Conservation (phyloP, 108 stramenopile species). For the Cyclostephanos invisitatus region DNA sequence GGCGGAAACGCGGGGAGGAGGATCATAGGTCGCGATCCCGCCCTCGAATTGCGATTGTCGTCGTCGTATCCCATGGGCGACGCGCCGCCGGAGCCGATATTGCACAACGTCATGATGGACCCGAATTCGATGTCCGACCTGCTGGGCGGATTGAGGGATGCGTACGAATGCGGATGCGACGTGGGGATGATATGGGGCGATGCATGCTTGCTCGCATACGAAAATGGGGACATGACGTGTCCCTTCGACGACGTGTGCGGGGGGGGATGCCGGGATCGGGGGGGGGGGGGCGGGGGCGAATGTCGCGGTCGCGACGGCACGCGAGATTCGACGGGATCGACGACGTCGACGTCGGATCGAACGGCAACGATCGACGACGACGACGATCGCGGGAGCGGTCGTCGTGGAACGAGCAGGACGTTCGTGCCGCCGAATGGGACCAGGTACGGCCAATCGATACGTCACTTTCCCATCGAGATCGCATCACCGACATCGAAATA, state of each 20-base stretch:
- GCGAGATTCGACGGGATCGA: slow-evolving; percentile 3
- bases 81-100: slow-evolving; percentile 32
- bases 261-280: not conserved
- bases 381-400: too few species aligned
- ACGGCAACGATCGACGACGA: too few species aligned
- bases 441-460: slow-evolving; percentile 48
- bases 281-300: not conserved
- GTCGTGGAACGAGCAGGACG: too few species aligned
- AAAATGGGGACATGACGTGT: not conserved
- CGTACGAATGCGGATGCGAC: slow-evolving; percentile 51
- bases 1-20: too few species aligned
- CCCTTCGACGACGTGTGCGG: not conserved
- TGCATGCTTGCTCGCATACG: slow-evolving; percentile 42
- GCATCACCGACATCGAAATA: slow-evolving; percentile 39
- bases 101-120: slow-evolving; percentile 48
- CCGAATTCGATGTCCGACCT: slow-evolving; percentile 20
- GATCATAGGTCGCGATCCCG: slow-evolving; percentile 8
- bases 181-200: slow-evolving; percentile 69
- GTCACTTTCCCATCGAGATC: slow-evolving; percentile 45
- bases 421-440: slow-evolving; percentile 41
- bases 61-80: slow-evolving; percentile 39
- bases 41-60: slow-evolving; percentile 45
- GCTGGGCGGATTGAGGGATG: slow-evolving; percentile 41
- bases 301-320: slow-evolving; percentile 12
- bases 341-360: too few species aligned